phyloP scores from a whole-genome alignment of 208 protist species.

The Leishmania tarentolae region DNA sequence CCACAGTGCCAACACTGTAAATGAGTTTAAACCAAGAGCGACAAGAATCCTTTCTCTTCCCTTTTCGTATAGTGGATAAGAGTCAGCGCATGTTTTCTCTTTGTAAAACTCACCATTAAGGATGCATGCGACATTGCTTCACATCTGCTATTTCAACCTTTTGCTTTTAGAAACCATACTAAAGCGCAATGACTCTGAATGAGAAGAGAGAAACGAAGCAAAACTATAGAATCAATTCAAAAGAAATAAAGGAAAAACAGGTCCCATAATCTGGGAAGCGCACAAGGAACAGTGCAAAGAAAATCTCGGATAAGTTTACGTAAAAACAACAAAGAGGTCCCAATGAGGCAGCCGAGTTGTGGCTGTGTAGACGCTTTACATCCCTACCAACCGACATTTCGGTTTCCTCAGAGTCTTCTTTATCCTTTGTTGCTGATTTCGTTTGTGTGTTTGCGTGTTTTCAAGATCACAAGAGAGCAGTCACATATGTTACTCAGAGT shows the following conservation, averaged over 20 bases:
- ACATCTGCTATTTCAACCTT: background rate
- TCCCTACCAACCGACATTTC: background rate
- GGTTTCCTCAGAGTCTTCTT: background rate
- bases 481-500: background rate
- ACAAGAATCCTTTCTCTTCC: background rate
- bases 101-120: background rate
- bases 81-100: background rate
- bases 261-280: background rate
- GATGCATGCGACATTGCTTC: background rate
- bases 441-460: background rate
- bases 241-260: background rate
- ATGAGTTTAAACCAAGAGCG: background rate
- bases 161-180: background rate
- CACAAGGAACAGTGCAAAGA: background rate
- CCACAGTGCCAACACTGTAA: background rate
- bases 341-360: background rate
- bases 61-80: background rate
- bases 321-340: background rate
- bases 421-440: background rate
- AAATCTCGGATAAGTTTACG: background rate
- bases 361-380: background rate
- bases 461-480: background rate
- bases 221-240: background rate
- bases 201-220: background rate
- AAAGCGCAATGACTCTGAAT: background rate